A percentile compares a stretch with the other conserved stretches of the same genome.
Evolutionary conservation across 257 asterid species (phyloP).

Genomic region (Nicotiana tomentosiformis): DNA sequence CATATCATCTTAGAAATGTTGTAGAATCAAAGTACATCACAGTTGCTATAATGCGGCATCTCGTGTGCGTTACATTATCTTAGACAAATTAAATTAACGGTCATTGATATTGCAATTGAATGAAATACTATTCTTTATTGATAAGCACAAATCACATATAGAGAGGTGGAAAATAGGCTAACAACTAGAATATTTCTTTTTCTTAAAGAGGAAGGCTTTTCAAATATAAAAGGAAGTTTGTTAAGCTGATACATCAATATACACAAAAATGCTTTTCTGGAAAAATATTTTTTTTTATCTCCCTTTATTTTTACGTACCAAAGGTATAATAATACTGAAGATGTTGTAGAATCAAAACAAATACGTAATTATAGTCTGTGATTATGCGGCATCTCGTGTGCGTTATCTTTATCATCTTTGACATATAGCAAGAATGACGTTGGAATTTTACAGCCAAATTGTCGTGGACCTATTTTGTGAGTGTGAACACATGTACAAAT

Average conservation of each 20-base stretch:
- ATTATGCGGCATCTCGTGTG: constrained; percentile 4
- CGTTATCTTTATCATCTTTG: neutral
- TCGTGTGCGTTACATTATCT: neutral
- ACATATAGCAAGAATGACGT: neutral
- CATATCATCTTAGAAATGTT: neutral
- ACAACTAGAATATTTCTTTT: neutral
- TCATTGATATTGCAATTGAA: neutral
- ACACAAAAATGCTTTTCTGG: neutral
- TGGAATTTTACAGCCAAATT: neutral
- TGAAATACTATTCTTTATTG: neutral
- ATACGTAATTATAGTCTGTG: neutral
- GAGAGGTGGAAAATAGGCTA: neutral
- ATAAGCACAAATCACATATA: neutral
- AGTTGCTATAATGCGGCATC: neutral
- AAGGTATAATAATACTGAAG: neutral
- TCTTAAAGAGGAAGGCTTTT: neutral
- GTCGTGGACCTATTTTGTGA: neutral
- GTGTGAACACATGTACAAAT: neutral
- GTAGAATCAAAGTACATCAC: neutral
- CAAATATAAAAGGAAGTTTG: neutral
- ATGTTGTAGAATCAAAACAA: neutral
- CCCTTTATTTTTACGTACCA: neutral
- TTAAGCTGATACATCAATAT: neutral
- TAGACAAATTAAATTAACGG: neutral
- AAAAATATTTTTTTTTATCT: neutral